Conservation (phyloP, 192 early-diverging fungal genomes). For the Diversispora epigaea region DNA sequence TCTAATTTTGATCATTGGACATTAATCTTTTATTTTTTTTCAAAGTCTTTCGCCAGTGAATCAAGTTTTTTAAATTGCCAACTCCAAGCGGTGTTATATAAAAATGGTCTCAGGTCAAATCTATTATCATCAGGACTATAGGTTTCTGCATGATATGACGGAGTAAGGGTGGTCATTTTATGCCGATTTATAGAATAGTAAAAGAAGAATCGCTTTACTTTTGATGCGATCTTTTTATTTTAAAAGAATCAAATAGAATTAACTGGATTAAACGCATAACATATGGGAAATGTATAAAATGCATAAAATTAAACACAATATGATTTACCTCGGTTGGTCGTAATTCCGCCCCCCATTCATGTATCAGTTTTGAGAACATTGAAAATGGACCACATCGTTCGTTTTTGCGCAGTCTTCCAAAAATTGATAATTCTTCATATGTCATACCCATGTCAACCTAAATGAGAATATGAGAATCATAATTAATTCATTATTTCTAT, state of each 20-base stretch:
- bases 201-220: conserved; percentile 96
- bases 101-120: conserved; percentile 93
- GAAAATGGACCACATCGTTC: conserved; percentile 85
- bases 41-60: conserved; percentile 13
- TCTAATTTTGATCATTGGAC: no score
- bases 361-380: conserved; percentile 90
- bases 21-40: conserved; percentile 2
- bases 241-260: conserved; percentile 21
- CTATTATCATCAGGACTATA: conserved; percentile 98
- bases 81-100: conserved; percentile 88
- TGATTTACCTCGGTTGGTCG: conserved; percentile 57
- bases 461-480: conserved; percentile 3
- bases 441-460: conserved; percentile 96
- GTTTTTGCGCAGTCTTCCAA: conserved; percentile 89
- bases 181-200: conserved; percentile 98
- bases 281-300: background rate
- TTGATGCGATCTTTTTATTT: conserved; percentile 69
- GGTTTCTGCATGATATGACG: conserved; percentile 90
- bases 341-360: conserved; percentile 69
- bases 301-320: no score
- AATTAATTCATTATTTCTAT: background rate
- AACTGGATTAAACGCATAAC: background rate
- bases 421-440: conserved; percentile 89
- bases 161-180: conserved; percentile 97
- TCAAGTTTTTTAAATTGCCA: conserved; percentile 95